Evolutionary conservation across 805 yeast genomes (phyloP).

Genomic region (Debaryomyces tyrocola): DNA sequence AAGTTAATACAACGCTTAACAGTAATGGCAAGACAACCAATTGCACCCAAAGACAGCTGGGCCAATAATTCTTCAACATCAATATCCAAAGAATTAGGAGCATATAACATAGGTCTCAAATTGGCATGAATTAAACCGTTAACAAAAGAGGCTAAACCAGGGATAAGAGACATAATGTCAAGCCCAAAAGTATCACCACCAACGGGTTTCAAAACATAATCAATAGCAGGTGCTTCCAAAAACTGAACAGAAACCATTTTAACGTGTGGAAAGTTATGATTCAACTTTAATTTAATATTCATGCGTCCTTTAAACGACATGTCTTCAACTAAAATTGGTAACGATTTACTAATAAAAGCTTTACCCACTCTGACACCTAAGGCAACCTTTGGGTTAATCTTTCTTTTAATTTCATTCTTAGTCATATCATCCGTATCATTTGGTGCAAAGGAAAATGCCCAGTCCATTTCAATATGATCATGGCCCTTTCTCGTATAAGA

Average conservation of each 20-base stretch:
- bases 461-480: conserved; percentile 75
- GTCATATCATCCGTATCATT: conserved; percentile 85
- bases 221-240: conserved; percentile 76
- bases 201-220: conserved; percentile 78
- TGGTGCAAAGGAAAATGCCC: conserved; percentile 81
- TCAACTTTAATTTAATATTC: conserved; percentile 60
- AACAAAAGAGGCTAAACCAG: conserved; percentile 74
- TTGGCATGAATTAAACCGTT: conserved; percentile 66
- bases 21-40: conserved; percentile 68
- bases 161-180: conserved; percentile 81
- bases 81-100: conserved; percentile 77
- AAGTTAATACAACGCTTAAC: conserved; percentile 52
- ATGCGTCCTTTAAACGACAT: conserved; percentile 74
- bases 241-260: conserved; percentile 68
- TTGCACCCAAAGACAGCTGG: conserved; percentile 62
- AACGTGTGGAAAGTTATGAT: conserved; percentile 75
- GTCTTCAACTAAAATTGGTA: conserved; percentile 79
- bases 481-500: conserved; percentile 70
- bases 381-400: conserved; percentile 78
- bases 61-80: conserved; percentile 73
- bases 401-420: conserved; percentile 64
- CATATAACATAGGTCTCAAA: conserved; percentile 76
- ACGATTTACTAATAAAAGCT: conserved; percentile 70
- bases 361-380: conserved; percentile 80
- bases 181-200: conserved; percentile 89